phyloP scores from a whole-genome alignment of 2,329 filamentous ascomycete species.

The Arthrobotrys conoides region DNA sequence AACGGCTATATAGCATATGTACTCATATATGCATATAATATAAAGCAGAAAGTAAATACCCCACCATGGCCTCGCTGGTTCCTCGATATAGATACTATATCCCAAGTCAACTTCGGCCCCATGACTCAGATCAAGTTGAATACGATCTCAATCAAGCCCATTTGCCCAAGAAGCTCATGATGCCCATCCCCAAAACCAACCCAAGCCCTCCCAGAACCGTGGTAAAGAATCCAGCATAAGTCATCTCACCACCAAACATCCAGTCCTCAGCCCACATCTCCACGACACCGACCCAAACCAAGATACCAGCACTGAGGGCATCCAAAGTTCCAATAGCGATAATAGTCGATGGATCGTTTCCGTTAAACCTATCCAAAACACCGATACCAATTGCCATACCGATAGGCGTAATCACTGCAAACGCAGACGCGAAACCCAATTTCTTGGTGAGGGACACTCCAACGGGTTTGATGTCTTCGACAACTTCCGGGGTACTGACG shows the following conservation, averaged over 20 bases:
- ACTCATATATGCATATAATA: too few relatives aligned
- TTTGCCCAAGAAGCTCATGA: conserved; percentile 82
- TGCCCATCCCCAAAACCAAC: conserved; percentile 74
- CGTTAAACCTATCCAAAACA: conserved; percentile 79
- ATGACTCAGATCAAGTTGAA: too few relatives aligned
- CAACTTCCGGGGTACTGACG: conserved; percentile 10
- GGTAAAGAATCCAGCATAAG: conserved; percentile 66
- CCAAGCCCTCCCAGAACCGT: conserved; percentile 71
- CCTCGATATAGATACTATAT: not conserved
- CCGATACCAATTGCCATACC: conserved; percentile 86
- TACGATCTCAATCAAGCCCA: conserved; percentile 73
- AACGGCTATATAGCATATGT: not conserved
- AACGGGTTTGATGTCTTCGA: conserved; percentile 42
- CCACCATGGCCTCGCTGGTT: not conserved
- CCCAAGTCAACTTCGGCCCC: too few relatives aligned
- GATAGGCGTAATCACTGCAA: conserved; percentile 80
- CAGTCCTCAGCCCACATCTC: conserved; percentile 86
- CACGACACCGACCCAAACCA: conserved; percentile 84
- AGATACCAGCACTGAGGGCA: conserved; percentile 80
- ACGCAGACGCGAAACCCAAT: conserved; percentile 74
- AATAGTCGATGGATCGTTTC: conserved; percentile 78
- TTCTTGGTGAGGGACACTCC: conserved; percentile 66
- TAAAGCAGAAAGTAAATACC: not conserved
- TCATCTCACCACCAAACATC: conserved; percentile 71
- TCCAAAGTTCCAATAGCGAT: conserved; percentile 81